These are phyloP conservation scores for Stagonosporopsis rhizophila DNA, from an alignment of 2,329 filamentous ascomycete species.

Conservation along the genomic window DNA sequence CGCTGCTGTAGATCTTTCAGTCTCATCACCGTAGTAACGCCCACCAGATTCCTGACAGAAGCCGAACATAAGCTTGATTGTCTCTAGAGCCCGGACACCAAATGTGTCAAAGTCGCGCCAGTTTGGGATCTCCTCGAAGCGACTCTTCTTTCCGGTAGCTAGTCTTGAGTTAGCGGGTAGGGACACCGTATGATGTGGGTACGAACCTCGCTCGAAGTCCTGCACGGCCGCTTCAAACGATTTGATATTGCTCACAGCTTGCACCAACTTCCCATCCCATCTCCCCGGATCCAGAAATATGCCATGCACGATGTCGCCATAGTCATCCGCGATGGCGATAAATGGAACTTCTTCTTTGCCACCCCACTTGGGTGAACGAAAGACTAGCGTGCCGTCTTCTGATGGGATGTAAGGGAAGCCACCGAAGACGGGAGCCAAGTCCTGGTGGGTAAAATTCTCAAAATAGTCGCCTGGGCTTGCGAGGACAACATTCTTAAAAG, in stretches of 20 bases:
- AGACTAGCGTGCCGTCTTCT: slow-evolving; percentile 48
- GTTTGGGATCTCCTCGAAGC: slow-evolving; percentile 24
- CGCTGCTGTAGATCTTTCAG: slow-evolving; percentile 23
- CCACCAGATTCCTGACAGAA: slow-evolving; percentile 30
- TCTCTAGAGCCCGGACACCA: slow-evolving; percentile 28
- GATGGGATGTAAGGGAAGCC: slow-evolving; percentile 52
- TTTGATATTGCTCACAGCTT: slow-evolving; percentile 49
- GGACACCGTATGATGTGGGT: background rate
- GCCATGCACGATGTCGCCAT: slow-evolving; percentile 57
- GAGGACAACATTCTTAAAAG: slow-evolving; percentile 48
- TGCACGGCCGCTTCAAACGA: slow-evolving; percentile 40
- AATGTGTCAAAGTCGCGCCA: slow-evolving; percentile 28
- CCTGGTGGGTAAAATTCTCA: slow-evolving; percentile 51
- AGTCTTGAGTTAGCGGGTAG: background rate
- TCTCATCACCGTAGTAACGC: slow-evolving; percentile 28
- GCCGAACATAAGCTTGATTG: slow-evolving; percentile 31
- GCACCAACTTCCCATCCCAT: slow-evolving; percentile 49
- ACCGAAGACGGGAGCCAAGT: slow-evolving; percentile 48
- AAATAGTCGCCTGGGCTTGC: slow-evolving; percentile 54
- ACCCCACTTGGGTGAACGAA: slow-evolving; percentile 51
- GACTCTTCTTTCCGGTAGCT: slow-evolving; percentile 30
- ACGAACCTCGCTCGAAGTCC: slow-evolving; percentile 47
- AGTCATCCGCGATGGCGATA: slow-evolving; percentile 53
- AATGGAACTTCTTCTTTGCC: slow-evolving; percentile 51
- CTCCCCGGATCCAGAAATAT: slow-evolving; percentile 51